Base-by-base conservation (phyloP, 2,329 filamentous ascomycete species). In the Aspergillus novofumigatus region DNA sequence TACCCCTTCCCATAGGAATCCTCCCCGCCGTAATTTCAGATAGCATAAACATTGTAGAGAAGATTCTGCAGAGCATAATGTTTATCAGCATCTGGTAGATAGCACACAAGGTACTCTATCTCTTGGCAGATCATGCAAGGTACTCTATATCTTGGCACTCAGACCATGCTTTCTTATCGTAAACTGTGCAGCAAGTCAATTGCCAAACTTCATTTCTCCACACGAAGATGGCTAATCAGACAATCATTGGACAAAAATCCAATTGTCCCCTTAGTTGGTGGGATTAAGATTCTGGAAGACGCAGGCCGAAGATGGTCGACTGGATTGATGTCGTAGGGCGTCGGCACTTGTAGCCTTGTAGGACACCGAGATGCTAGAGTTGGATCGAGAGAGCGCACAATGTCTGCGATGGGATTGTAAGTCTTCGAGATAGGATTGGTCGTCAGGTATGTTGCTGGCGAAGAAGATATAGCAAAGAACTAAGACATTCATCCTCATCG, bases 81-180 rank as follows among this genome's bases (percentile, higher is more conserved):
- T 53, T 53, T 51, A 28, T 20, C 23, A 28, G 26, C 28, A 35
- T 21, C 11, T 17, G 7, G 17, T 23, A 26, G 57, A 59, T 56
- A 59, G 51, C 17, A 35, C 26, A 32, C 29, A 23, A 8, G 47
- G 21, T 26, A 47, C 50, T 50, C 53, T 59, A 58, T 58, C 56
- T 52, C 57, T 56, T 59, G 57, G 57, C 57, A 47, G 2, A 25
- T 25, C 14, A 32, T 25, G 41, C 28, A 23, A 7, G 45, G 20
- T 25, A 41, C 51, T 51, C 53, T 59, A 58, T 58, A 47, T 52
- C 57, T 57, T 59, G 57, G 57, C 57, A 42, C 9, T 4, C 42
- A 20, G 17, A 23, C 4, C 20, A 23, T 45, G 0, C 20, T 3
- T 5, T 44, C 17, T 55, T 38, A 45, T 50, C 32, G 38, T 51